Base-by-base conservation (phyloP, 495 filamentous ascomycete genomes). In the Neurospora sp. region DNA sequence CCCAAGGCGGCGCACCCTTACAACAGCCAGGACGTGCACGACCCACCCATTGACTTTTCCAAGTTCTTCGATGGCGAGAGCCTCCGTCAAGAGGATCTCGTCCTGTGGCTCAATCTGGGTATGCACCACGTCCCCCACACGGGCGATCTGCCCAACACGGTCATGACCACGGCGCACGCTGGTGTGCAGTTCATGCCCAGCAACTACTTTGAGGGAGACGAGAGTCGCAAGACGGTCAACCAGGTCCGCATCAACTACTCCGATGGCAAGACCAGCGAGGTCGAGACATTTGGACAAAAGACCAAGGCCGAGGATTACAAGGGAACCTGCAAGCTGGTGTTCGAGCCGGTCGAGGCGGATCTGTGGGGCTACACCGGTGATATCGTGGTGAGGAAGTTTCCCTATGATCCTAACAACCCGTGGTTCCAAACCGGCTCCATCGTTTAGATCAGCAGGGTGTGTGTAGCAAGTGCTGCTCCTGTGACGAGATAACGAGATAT, bases 91-190 rank as follows among this genome's bases (percentile, higher is more conserved):
- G 87, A 87, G 74, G 89, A 89, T 75, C 71, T 90, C 66, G 85
- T 87, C 45, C 59, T 87, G n/a, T 86, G 83, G 79, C 83, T 88
- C 75, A 88, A 88, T 74, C 78, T 90, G 9, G 88, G 88, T 21
- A 88, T 86, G 81, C 87, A 90, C 75, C 88, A 89, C 75, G 77
- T 89, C 28, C 88, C 88, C 19, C 84, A 88, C 77, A 84, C 86
- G 15, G 84, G 84, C 38, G 88, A 89, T 72, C 76, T 88, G 7
- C 87, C 87, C 59, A 88, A 87, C 76, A 87, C 86, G 0, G 80
- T 87, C 43, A 81, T 84, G 77, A 86, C 84, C 17, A 85, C 83
- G 17, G 81, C 85, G 10, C 83, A 85, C 71, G 81, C 80, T 4
- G 79, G 79, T 31, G 75, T 87, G 28, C 78, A 82, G 70, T 79